Evolutionary conservation across 306 rosid species (phyloP).

Genomic region (Canavalia ensiformis): DNA sequence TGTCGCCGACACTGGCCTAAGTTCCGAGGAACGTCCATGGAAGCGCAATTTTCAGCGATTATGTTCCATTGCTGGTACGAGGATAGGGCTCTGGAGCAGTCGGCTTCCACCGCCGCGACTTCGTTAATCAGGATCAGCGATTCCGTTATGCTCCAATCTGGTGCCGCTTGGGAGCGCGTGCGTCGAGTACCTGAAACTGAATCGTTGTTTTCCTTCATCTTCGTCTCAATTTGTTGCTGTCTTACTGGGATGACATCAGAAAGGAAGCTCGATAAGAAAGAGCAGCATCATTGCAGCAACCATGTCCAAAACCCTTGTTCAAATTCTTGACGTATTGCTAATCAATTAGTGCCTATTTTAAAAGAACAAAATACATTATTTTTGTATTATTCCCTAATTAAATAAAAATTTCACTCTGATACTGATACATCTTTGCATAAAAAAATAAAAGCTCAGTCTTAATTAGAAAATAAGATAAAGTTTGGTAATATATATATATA

Average conservation of each 20-base stretch:
- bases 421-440: too few species aligned
- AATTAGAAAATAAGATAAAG: too few species aligned
- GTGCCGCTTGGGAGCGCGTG: slow-evolving; percentile 76
- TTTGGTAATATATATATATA: too few species aligned
- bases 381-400: too few species aligned
- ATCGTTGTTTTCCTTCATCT: slow-evolving; percentile 40
- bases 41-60: slow-evolving; percentile 60
- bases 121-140: slow-evolving; percentile 76
- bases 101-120: slow-evolving; percentile 79
- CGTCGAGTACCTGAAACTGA: slow-evolving; percentile 46
- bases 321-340: not conserved
- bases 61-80: slow-evolving; percentile 56
- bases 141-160: slow-evolving; percentile 70
- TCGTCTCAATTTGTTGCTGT: not conserved
- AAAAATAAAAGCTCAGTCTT: too few species aligned
- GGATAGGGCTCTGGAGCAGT: slow-evolving; percentile 56
- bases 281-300: not conserved
- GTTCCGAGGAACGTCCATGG: slow-evolving; percentile 62
- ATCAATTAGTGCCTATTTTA: not conserved
- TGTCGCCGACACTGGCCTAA: slow-evolving; percentile 73
- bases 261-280: not conserved
- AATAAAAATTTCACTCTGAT: too few species aligned
- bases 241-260: not conserved
- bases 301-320: slow-evolving; percentile 19
- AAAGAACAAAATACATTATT: too few species aligned